A percentile compares a stretch with the other conserved stretches of the same genome.
Conservation (phyloP, 352 stramenopile genomes). For the Globisporangium nodosum region DNA sequence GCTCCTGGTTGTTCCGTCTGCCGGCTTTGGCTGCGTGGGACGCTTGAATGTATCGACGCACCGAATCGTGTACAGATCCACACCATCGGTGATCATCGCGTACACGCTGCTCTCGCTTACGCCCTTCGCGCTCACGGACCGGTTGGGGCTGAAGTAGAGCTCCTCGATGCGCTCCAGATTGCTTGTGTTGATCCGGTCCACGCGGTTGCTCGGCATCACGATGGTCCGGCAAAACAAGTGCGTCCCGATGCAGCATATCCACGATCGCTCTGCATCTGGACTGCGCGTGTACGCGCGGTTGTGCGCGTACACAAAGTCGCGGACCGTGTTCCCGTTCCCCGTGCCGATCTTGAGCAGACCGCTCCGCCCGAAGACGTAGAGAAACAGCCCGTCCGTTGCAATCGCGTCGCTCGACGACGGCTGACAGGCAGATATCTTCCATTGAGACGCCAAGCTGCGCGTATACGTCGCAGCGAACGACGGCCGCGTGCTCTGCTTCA, state of each 20-base stretch:
- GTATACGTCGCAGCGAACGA: slow-evolving; percentile 47
- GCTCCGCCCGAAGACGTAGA: slow-evolving; percentile 62
- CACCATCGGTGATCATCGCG: slow-evolving; percentile 61
- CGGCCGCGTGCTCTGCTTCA: slow-evolving; percentile 16
- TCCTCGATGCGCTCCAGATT: slow-evolving; percentile 45
- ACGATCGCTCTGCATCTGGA: slow-evolving; percentile 65
- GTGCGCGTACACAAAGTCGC: slow-evolving; percentile 66
- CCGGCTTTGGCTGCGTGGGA: slow-evolving; percentile 19
- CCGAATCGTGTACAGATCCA: slow-evolving; percentile 55
- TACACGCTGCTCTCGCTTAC: slow-evolving; percentile 62
- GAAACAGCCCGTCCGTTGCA: slow-evolving; percentile 55
- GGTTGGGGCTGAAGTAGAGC: slow-evolving; percentile 46
- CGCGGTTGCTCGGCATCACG: slow-evolving; percentile 50
- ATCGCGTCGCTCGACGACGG: slow-evolving; percentile 65
- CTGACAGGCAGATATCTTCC: slow-evolving; percentile 60
- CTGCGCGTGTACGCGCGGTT: slow-evolving; percentile 53
- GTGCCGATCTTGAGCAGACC: slow-evolving; percentile 72
- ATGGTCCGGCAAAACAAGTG: slow-evolving; percentile 73
- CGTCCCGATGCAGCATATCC: slow-evolving; percentile 60
- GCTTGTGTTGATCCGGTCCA: slow-evolving; percentile 49
- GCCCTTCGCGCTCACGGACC: slow-evolving; percentile 20
- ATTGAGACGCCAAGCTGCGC: slow-evolving; percentile 50
- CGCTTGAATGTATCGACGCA: slow-evolving; percentile 58
- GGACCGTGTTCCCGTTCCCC: slow-evolving; percentile 50
- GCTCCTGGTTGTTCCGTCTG: slow-evolving; percentile 23